phyloP scores from a whole-genome alignment of 208 protist species.

The Wallacemonas rigidus region DNA sequence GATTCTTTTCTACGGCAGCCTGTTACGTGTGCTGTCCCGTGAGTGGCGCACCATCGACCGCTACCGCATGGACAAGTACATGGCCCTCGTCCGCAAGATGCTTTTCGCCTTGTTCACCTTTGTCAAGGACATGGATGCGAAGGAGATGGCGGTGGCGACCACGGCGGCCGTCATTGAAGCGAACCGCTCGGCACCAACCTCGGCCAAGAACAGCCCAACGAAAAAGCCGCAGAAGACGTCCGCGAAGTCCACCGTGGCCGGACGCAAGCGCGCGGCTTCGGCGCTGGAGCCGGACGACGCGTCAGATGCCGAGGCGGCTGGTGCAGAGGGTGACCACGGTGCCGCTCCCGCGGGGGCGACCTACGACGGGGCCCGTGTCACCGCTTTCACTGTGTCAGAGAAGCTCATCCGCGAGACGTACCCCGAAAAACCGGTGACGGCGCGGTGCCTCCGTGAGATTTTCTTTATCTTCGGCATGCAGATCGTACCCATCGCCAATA shows the following conservation, averaged over 20 bases:
- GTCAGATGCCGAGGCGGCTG: background rate
- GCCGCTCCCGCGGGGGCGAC: background rate
- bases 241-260: slow-evolving; percentile 6
- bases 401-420: slow-evolving; percentile 20
- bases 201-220: slow-evolving; percentile 14
- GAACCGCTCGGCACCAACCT: slow-evolving; percentile 17
- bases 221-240: slow-evolving; percentile 1
- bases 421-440: slow-evolving; percentile 21
- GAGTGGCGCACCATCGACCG: slow-evolving; percentile 92
- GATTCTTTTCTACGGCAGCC: slow-evolving; percentile 64
- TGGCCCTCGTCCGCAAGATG: slow-evolving; percentile 83
- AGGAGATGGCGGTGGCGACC: slow-evolving; percentile 4
- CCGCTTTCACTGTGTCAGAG: slow-evolving; percentile 16
- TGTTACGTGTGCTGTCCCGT: slow-evolving; percentile 78
- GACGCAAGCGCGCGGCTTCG: slow-evolving; percentile 21
- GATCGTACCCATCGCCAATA: slow-evolving; percentile 54
- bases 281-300: background rate
- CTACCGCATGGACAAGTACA: slow-evolving; percentile 91
- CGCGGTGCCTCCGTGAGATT: slow-evolving; percentile 39
- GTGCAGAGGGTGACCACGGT: slow-evolving; percentile 6
- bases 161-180: slow-evolving; percentile 10
- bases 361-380: background rate
- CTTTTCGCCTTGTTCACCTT: slow-evolving; percentile 51
- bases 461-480: slow-evolving; percentile 75
- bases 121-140: slow-evolving; percentile 46